Evolutionary conservation across 495 filamentous ascomycete genomes (phyloP).

Genomic region (Podospora sp.): DNA sequence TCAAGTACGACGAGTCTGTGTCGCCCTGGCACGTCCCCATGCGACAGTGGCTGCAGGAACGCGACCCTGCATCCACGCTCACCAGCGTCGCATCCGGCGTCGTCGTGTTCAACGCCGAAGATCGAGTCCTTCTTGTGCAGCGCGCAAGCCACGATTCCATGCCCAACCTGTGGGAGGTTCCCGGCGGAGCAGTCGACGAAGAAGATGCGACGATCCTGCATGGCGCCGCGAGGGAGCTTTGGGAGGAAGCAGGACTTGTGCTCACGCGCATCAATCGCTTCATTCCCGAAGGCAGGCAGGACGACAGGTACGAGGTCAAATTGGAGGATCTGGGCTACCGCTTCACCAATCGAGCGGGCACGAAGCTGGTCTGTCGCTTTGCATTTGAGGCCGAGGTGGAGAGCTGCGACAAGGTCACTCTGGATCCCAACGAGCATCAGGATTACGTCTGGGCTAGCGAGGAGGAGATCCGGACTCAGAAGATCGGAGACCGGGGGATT

Average conservation of each 20-base stretch:
- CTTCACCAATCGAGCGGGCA: slow-evolving; percentile 23
- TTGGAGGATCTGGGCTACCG: slow-evolving; percentile 17
- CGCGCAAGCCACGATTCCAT: slow-evolving; percentile 41
- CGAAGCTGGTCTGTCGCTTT: slow-evolving; percentile 33
- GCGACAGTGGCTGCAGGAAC: neutral
- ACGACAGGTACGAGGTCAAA: neutral
- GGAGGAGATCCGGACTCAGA: slow-evolving; percentile 31
- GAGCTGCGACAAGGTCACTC: slow-evolving; percentile 13
- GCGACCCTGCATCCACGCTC: slow-evolving; percentile 2
- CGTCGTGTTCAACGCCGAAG: slow-evolving; percentile 38
- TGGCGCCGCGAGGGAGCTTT: slow-evolving; percentile 43
- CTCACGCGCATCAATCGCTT: slow-evolving; percentile 31
- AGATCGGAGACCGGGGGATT: slow-evolving; percentile 33
- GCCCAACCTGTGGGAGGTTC: slow-evolving; percentile 46
- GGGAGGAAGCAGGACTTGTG: slow-evolving; percentile 46
- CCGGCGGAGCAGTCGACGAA: slow-evolving; percentile 45
- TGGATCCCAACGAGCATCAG: slow-evolving; percentile 34
- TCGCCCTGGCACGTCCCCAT: neutral
- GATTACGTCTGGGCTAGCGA: slow-evolving; percentile 32
- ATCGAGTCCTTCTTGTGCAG: slow-evolving; percentile 41
- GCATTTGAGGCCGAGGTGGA: slow-evolving; percentile 36
- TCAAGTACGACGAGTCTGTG: neutral
- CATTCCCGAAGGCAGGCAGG: slow-evolving; percentile 24
- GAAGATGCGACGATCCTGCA: slow-evolving; percentile 45
- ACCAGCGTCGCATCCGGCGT: slow-evolving; percentile 32